A percentile compares a stretch with the other conserved stretches of the same genome.
phyloP scores from a whole-genome alignment of 1,139 yeast genomes.

The Suhomyces taliae region DNA sequence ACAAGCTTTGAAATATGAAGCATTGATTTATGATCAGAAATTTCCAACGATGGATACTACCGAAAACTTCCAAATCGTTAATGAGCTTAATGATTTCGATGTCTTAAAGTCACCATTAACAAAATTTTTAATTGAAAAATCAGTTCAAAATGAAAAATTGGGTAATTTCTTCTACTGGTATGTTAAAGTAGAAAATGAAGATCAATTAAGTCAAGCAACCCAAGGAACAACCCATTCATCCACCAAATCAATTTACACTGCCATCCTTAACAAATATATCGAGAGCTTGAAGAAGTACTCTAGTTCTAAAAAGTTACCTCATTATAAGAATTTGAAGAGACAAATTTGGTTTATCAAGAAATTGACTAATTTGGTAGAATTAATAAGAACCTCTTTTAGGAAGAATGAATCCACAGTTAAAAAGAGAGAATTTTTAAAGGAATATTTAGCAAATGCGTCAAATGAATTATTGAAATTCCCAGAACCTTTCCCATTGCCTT shows the following conservation, averaged over 20 bases:
- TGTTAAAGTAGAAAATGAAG: slow-evolving; percentile 82
- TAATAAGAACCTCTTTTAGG: slow-evolving; percentile 39
- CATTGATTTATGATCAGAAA: slow-evolving; percentile 24
- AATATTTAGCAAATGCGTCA: slow-evolving; percentile 40
- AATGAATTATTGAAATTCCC: slow-evolving; percentile 43
- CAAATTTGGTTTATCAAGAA: slow-evolving; percentile 50
- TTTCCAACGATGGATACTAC: slow-evolving; percentile 4
- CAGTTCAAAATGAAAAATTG: slow-evolving; percentile 62
- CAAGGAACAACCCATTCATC: slow-evolving; percentile 6
- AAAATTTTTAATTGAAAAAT: slow-evolving; percentile 71
- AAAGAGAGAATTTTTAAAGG: slow-evolving; percentile 43
- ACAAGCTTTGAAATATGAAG: slow-evolving; percentile 83
- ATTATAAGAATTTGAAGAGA: slow-evolving; percentile 40
- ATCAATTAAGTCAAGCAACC: slow-evolving; percentile 40
- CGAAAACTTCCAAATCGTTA: slow-evolving; percentile 23
- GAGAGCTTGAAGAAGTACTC: slow-evolving; percentile 37
- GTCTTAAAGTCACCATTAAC: slow-evolving; percentile 63
- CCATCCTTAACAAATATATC: slow-evolving; percentile 41
- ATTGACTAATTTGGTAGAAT: slow-evolving; percentile 41
- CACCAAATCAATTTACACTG: slow-evolving; percentile 28
- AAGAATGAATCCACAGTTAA: slow-evolving; percentile 48
- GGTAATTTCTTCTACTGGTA: slow-evolving; percentile 93
- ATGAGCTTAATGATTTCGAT: slow-evolving; percentile 23
- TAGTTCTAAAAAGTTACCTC: slow-evolving; percentile 29
- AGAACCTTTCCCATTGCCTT: slow-evolving; percentile 65